Conservation (phyloP, 2,329 filamentous ascomycete genomes). For the Leptographium procerum region DNA sequence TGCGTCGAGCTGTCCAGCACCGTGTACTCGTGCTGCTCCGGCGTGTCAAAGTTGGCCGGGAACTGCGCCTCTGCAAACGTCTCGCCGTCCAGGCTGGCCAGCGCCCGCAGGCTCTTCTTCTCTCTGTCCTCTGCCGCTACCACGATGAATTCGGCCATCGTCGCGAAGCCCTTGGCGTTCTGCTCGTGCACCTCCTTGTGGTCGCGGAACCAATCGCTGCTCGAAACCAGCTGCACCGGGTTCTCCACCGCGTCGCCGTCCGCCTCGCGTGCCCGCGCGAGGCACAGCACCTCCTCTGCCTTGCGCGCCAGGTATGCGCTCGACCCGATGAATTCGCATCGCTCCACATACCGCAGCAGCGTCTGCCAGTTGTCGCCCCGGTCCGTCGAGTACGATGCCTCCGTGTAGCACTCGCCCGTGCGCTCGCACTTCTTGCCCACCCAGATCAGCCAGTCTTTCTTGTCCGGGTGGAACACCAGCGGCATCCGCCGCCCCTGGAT, state of each 20-base stretch:
- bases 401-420: slow-evolving; percentile 50
- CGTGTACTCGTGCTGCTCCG: slow-evolving; percentile 75
- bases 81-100: slow-evolving; percentile 74
- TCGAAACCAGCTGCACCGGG: slow-evolving; percentile 60
- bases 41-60: slow-evolving; percentile 70
- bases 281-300: slow-evolving; percentile 47
- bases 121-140: slow-evolving; percentile 66
- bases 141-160: slow-evolving; percentile 94
- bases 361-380: slow-evolving; percentile 72
- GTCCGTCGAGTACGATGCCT: slow-evolving; percentile 68
- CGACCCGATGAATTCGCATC: slow-evolving; percentile 77
- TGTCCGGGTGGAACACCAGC: slow-evolving; percentile 71
- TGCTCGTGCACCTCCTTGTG: slow-evolving; percentile 51
- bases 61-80: slow-evolving; percentile 77
- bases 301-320: slow-evolving; percentile 42
- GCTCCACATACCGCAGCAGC: slow-evolving; percentile 60
- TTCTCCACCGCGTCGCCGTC: slow-evolving; percentile 42
- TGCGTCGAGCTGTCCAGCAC: slow-evolving; percentile 92
- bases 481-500: slow-evolving; percentile 26
- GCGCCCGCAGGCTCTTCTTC: slow-evolving; percentile 58
- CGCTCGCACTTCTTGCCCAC: slow-evolving; percentile 59
- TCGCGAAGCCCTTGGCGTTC: slow-evolving; percentile 76
- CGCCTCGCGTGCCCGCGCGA: slow-evolving; percentile 47
- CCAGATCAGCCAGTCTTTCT: slow-evolving; percentile 89
- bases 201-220: slow-evolving; percentile 64